A percentile compares a stretch with the other conserved stretches of the same genome.
These are phyloP conservation scores for Cinchona pubescens DNA, from an alignment of 257 asterid genomes.

Conservation along the genomic window DNA sequence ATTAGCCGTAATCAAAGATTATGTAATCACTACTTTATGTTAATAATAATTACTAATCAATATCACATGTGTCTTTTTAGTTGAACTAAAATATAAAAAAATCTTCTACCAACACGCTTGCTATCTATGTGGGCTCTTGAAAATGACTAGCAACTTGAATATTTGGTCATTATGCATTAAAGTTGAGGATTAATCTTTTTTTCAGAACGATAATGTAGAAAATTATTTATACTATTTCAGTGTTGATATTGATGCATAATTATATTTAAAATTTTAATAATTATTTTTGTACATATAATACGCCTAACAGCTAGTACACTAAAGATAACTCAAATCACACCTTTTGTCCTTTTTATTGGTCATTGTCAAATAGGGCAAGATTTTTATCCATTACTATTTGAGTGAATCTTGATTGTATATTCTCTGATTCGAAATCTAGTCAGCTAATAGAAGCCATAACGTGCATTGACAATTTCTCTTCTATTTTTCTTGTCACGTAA, in stretches of 20 bases:
- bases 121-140: conserved; percentile 21
- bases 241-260: too few relatives aligned
- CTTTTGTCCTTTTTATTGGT: neutral
- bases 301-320: too few relatives aligned
- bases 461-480: conserved; percentile 5
- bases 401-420: conserved; percentile 3
- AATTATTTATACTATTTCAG: too few relatives aligned
- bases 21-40: conserved; percentile 8
- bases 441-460: conserved; percentile 23
- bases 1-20: neutral
- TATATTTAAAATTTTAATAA: too few relatives aligned
- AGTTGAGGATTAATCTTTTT: neutral
- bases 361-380: neutral
- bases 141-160: neutral
- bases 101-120: conserved; percentile 19
- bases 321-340: too few relatives aligned
- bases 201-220: too few relatives aligned
- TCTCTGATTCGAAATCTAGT: conserved; percentile 39
- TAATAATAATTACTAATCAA: conserved; percentile 7
- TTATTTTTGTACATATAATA: too few relatives aligned
- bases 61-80: neutral
- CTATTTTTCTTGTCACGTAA: neutral
- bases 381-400: conserved; percentile 5
- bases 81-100: neutral
- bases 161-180: neutral